phyloP scores from a whole-genome alignment of 495 filamentous ascomycete species.

The Trichoderma asperelloides region DNA sequence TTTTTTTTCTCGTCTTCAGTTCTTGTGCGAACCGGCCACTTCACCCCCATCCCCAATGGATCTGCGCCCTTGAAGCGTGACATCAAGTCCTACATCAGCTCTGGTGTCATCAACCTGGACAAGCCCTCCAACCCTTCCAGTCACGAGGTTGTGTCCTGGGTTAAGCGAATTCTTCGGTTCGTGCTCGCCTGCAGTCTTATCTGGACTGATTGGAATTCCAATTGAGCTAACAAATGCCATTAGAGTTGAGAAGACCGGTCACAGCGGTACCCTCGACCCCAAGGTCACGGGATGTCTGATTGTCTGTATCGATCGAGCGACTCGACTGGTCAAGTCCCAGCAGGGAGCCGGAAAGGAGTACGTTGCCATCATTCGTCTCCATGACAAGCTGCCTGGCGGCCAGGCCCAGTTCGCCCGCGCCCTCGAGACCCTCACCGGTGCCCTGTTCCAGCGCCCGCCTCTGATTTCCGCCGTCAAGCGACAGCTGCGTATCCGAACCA shows the following conservation, averaged over 20 bases:
- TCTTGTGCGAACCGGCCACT: slow-evolving; percentile 81
- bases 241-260: slow-evolving; percentile 92
- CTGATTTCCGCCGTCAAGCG: slow-evolving; percentile 98
- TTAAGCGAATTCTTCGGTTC: slow-evolving; percentile 91
- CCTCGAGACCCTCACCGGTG: slow-evolving; percentile 88
- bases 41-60: slow-evolving; percentile 86
- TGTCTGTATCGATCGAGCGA: slow-evolving; percentile 91
- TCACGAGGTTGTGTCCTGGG: slow-evolving; percentile 97
- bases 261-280: slow-evolving; percentile 94
- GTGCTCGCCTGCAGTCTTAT: not conserved
- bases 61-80: slow-evolving; percentile 81
- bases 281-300: slow-evolving; percentile 74
- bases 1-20: slow-evolving; percentile 39
- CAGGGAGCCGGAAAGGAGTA: slow-evolving; percentile 87
- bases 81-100: slow-evolving; percentile 88
- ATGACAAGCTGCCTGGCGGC: slow-evolving; percentile 85
- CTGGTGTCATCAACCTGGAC: slow-evolving; percentile 96
- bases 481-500: slow-evolving; percentile 92
- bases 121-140: slow-evolving; percentile 96
- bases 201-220: not conserved
- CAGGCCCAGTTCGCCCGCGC: slow-evolving; percentile 83
- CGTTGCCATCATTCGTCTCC: slow-evolving; percentile 80
- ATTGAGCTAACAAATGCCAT: slow-evolving; percentile 13
- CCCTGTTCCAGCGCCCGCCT: slow-evolving; percentile 93
- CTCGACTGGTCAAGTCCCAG: slow-evolving; percentile 93